Percentiles rank a stretch among this genome's conserved stretches.
phyloP scores from a whole-genome alignment of 371 early-diverging fungal genomes.

The Massospora cicadina region DNA sequence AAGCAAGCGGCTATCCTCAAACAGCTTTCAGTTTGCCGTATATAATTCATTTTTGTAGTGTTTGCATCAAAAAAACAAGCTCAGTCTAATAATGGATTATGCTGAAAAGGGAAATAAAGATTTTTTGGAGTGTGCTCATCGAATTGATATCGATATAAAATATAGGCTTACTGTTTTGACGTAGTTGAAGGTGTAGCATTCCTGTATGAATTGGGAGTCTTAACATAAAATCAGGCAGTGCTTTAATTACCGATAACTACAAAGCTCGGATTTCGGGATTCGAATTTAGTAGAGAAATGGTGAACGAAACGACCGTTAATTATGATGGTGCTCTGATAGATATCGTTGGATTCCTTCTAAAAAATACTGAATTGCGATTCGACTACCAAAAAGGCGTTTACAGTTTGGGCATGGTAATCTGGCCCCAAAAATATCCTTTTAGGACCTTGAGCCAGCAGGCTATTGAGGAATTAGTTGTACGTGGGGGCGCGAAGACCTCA shows the following conservation, averaged over 20 bases:
- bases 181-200: conserved; percentile 33
- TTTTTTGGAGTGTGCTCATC: conserved; percentile 5
- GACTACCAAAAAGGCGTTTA: conserved; percentile 9
- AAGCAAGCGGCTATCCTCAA: conserved; percentile 10
- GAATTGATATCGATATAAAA: neutral
- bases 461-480: conserved; percentile 6
- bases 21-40: conserved; percentile 1
- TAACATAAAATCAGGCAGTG: conserved; percentile 28
- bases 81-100: conserved; percentile 3
- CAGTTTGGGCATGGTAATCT: conserved; percentile 9
- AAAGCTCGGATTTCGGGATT: conserved; percentile 8
- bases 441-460: conserved; percentile 3
- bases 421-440: conserved; percentile 8
- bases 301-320: neutral
- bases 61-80: conserved; percentile 2
- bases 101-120: conserved; percentile 10
- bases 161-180: conserved; percentile 12
- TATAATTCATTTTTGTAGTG: conserved; percentile 7
- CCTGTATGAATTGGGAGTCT: conserved; percentile 34
- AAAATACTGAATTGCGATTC: neutral
- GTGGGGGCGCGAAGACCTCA: conserved; percentile 7
- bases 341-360: conserved; percentile 10
- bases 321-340: conserved; percentile 5
- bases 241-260: conserved; percentile 1
- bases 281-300: conserved; percentile 6